Base-by-base conservation (phyloP, 495 filamentous ascomycete genomes). In the Tetracladium setigerum region DNA sequence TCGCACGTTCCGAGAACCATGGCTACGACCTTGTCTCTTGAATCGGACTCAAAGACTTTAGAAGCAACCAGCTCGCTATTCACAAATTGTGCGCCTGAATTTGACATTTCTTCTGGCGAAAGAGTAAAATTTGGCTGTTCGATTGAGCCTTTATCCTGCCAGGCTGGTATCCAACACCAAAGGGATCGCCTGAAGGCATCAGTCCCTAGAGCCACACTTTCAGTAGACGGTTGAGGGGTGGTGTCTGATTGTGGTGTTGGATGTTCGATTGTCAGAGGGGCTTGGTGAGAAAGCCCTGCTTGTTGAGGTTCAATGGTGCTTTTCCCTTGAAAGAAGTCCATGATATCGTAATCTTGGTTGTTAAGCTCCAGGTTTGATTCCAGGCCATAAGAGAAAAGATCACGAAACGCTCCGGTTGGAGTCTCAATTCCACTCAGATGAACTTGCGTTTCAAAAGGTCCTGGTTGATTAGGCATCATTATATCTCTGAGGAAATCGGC, bases 291-390 rank as follows among this genome's bases (percentile, higher is more conserved):
- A n/a, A n/a, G n/a, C n/a, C n/a, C n/a, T n/a, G n/a, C n/a, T n/a
- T n/a, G n/a, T n/a, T n/a, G n/a, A n/a, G n/a, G n/a, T n/a, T n/a
- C n/a, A n/a, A n/a, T n/a, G n/a, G n/a, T n/a, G n/a, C n/a, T n/a
- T 35, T 72, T 71, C 13, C 68, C 44, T 19, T 81, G 80, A 62
- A 78, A 81, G 40, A 71, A 64, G 35, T 78, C 71, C 1, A 84
- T 67, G 12, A 79, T 61, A 0, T 69, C 68, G 49, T 82, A 76
- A 49, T 84, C 81, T 4, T 77, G 62, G 15, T 81, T 78, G 18
- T 76, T 80, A 13, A 83, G 63, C 30, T 81, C 76, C 13, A 82
- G 66, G 47, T 75, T 72, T 31, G 69, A 63, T 38, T 78, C 66
- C 5, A 77, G 67, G 40, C 71, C 73, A 33, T 76, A 72, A 50